phyloP scores from a whole-genome alignment of 805 yeast genomes.

The Yarrowia sp. region DNA sequence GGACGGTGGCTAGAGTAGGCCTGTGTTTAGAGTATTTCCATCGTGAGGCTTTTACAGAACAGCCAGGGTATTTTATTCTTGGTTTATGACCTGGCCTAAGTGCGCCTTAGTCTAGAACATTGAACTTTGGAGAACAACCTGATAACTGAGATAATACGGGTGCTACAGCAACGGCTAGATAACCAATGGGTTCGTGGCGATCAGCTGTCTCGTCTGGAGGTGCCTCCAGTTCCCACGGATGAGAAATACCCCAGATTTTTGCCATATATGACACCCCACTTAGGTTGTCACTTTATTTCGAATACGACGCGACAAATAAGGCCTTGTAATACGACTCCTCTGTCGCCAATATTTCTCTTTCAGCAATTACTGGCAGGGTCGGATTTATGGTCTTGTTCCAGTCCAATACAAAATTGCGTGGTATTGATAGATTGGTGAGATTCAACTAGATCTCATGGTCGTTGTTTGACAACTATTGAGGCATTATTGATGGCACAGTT shows the following conservation, averaged over 20 bases:
- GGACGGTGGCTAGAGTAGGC: neutral
- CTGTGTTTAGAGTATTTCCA: neutral
- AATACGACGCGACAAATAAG: slow-evolving; percentile 13
- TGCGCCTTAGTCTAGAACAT: slow-evolving; percentile 16
- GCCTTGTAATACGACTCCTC: slow-evolving; percentile 22
- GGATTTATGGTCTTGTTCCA: neutral
- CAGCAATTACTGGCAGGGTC: neutral
- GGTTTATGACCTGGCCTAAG: slow-evolving; percentile 14
- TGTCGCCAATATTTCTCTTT: slow-evolving; percentile 3
- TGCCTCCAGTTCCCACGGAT: neutral
- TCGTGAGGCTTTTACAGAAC: slow-evolving; percentile 17
- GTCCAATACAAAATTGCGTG: neutral
- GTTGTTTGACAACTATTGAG: neutral
- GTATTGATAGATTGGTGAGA: neutral
- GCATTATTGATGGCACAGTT: neutral
- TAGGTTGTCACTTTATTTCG: slow-evolving; percentile 21
- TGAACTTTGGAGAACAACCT: neutral
- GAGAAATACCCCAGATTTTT: neutral
- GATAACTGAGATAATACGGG: neutral
- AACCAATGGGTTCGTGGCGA: neutral
- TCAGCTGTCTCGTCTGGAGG: neutral
- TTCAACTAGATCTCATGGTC: too few relatives aligned
- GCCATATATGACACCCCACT: slow-evolving; percentile 8
- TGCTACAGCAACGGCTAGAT: neutral
- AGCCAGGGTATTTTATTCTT: neutral